These are phyloP conservation scores for Pilatotrama ljubarskyi DNA, from an alignment of 768 basidiomycete species.

Conservation along the genomic window DNA sequence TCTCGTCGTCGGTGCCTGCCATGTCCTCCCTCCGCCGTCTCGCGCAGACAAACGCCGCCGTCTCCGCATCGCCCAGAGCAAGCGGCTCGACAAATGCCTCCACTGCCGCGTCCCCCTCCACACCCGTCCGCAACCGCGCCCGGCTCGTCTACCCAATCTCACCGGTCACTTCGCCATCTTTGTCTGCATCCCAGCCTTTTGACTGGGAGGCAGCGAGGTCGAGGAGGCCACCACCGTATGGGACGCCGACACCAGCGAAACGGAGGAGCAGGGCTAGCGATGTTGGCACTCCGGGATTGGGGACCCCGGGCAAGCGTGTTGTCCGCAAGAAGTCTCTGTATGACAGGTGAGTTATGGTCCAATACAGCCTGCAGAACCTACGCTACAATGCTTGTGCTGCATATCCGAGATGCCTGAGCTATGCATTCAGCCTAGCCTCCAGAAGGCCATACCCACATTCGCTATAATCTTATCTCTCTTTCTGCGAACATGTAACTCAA, in stretches of 20 bases:
- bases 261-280: conserved; percentile 31
- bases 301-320: conserved; percentile 50
- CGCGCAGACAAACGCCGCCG: conserved; percentile 30
- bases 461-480: neutral
- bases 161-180: conserved; percentile 67
- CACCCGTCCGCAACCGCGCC: conserved; percentile 37
- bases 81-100: conserved; percentile 18
- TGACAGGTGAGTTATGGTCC: conserved; percentile 50
- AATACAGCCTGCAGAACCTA: neutral
- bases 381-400: neutral
- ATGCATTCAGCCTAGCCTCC: no score
- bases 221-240: conserved; percentile 70
- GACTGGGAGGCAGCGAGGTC: conserved; percentile 87
- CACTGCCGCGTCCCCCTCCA: conserved; percentile 33
- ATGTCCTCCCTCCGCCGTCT: conserved; percentile 28
- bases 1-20: neutral
- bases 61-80: conserved; percentile 18
- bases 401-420: no score
- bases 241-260: conserved; percentile 49
- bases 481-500: neutral
- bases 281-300: conserved; percentile 26
- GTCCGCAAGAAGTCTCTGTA: conserved; percentile 63
- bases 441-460: neutral
- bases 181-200: conserved; percentile 76
- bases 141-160: conserved; percentile 49